Evolutionary conservation across 257 asterid genomes (phyloP), one percentile per base, ranked within the genome.

Genomic region (Lavandula angustifolia): DNA sequence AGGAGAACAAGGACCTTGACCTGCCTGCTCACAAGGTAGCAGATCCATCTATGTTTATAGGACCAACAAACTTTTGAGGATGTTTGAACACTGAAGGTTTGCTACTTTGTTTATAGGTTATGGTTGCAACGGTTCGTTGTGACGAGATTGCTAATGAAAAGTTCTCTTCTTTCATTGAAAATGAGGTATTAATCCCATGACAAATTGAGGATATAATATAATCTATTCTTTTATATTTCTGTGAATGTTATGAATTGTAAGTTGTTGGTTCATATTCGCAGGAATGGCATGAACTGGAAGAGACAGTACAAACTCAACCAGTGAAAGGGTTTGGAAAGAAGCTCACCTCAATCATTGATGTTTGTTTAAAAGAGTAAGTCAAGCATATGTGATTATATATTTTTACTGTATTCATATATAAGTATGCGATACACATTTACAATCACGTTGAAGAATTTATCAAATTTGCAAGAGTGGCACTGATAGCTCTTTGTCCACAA

Each of bases 1-100:
- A 80, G 79, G 98, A 91, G 78, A 91, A 91, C 77, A 91, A 77
- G 85, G 98, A 91, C 81, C 94, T 91, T 67, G 96, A 91, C 67
- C 82, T 87, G 65, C 96, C 96, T 57, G 95, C 96, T 16, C 95
- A 87, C 77, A 91, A 88, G 95, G 98, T 91, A 76, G 69, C 60
- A 22, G 31, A 66, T 54, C 64, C 41, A 32, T 54, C 52, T 70
- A 72, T 74, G 29, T 60, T 51, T 42, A 48, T 22, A 34, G 50
- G 46, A 31, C 31, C 73, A 31, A 40, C 40, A 53, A 74, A 63
- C 43, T 44, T 47, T 65, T 69, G 27, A 22, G 27, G 2, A 22
- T 22, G 27, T 22, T 22, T 22, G 27, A 22, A 22, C 27, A 41
- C 10, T 76, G 41, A 78, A 43, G 37, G 31, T 72, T 31, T 52